Percentiles rank a stretch among this genome's conserved stretches.
These are phyloP conservation scores for Mariannaea sp. DNA, from an alignment of 2,329 filamentous ascomycete genomes.

Conservation along the genomic window DNA sequence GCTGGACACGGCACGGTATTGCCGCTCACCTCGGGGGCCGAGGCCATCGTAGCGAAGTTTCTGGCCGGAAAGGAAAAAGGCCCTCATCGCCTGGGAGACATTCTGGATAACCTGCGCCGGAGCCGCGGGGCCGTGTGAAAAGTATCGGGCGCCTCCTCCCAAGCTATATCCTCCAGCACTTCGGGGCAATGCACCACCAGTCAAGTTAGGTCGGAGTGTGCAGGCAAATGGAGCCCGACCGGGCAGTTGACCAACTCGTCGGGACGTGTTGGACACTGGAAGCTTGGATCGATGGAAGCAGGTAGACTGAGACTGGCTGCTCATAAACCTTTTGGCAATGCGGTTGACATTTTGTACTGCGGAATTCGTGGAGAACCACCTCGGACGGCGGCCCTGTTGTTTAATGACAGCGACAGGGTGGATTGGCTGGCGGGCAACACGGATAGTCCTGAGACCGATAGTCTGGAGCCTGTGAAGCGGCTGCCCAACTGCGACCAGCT, in stretches of 20 bases:
- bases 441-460: conserved; percentile 48
- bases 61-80: conserved; percentile 89
- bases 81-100: conserved; percentile 90
- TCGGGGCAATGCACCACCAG: conserved; percentile 81
- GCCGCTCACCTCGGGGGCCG: conserved; percentile 73
- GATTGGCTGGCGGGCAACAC: conserved; percentile 54
- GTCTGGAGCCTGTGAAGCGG: conserved; percentile 55
- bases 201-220: conserved; percentile 88
- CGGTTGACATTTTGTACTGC: conserved; percentile 50
- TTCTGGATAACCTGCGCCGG: conserved; percentile 93
- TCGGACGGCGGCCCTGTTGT: conserved; percentile 49
- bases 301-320: conserved; percentile 44
- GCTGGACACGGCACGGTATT: conserved; percentile 76
- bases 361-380: conserved; percentile 56
- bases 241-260: conserved; percentile 64
- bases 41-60: conserved; percentile 86
- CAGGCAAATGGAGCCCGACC: conserved; percentile 85
- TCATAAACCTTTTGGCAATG: conserved; percentile 57
- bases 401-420: conserved; percentile 59
- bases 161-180: conserved; percentile 88
- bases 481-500: conserved; percentile 51
- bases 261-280: conserved; percentile 54
- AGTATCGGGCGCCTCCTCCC: conserved; percentile 78
- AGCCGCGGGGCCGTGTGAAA: conserved; percentile 83
- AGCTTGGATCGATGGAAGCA: conserved; percentile 56